These are phyloP conservation scores for Neonectria sp. DNA, from an alignment of 2,329 filamentous ascomycete species.

Conservation along the genomic window DNA sequence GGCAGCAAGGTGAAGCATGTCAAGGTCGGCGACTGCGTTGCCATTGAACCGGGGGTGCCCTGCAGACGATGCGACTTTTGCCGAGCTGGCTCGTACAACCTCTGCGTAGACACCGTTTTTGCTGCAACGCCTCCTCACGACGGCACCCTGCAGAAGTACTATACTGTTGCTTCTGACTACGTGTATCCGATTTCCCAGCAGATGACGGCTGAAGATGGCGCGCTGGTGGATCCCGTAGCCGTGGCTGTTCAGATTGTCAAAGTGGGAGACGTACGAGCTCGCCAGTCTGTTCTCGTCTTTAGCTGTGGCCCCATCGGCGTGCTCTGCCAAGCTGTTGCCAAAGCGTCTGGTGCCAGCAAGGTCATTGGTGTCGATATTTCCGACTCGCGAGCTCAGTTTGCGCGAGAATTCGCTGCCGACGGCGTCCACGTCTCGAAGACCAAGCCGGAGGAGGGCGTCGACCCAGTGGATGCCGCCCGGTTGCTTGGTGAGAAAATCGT, in stretches of 20 bases:
- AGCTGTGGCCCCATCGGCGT: conserved; percentile 39
- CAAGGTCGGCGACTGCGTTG: too few species aligned
- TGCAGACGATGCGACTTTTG: too few species aligned
- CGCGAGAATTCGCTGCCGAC: conserved; percentile 59
- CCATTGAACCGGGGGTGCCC: too few species aligned
- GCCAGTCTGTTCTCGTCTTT: conserved; percentile 28
- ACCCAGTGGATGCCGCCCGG: conserved; percentile 56
- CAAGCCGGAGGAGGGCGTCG: conserved; percentile 45
- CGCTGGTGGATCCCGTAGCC: conserved; percentile 27
- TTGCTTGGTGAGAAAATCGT: conserved; percentile 58
- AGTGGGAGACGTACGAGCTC: conserved; percentile 11
- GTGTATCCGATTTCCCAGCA: conserved; percentile 18
- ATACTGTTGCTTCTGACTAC: conserved; percentile 20
- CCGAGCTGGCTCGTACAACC: too few species aligned
- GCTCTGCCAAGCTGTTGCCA: conserved; percentile 61
- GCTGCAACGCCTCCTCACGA: too few species aligned
- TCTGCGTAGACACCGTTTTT: too few species aligned
- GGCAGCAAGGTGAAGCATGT: too few species aligned
- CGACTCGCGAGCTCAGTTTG: conserved; percentile 56
- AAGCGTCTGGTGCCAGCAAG: conserved; percentile 58
- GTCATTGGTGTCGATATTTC: conserved; percentile 63
- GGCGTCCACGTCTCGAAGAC: conserved; percentile 56
- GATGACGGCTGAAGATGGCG: conserved; percentile 25
- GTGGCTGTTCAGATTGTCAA: conserved; percentile 28
- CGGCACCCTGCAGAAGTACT: conserved; percentile 30